Conservation (phyloP, 2,329 filamentous ascomycete genomes). For the Ilyonectria robusta region DNA sequence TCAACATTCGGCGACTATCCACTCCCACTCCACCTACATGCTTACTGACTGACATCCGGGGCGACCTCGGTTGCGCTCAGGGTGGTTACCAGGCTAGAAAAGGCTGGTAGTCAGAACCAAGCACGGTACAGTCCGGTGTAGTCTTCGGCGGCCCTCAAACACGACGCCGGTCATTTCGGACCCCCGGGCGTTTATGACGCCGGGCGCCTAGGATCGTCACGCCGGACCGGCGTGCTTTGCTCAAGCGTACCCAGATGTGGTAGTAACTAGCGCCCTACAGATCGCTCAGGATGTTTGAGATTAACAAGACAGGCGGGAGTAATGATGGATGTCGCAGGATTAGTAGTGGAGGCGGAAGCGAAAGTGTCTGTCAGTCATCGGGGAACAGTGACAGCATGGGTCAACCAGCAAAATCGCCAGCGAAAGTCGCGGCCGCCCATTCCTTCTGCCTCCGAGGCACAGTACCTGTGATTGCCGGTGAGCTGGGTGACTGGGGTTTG, state of each 20-base stretch:
- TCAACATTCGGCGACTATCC: constrained; percentile 5
- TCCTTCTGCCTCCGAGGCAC: neutral
- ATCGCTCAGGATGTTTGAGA: constrained; percentile 33
- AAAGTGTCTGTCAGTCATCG: constrained; percentile 12
- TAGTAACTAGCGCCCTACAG: constrained; percentile 23
- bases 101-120: neutral
- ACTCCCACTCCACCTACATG: constrained; percentile 26
- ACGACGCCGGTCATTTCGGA: constrained; percentile 17
- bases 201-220: constrained; percentile 12
- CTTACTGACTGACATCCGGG: constrained; percentile 13
- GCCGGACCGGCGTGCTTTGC: constrained; percentile 12
- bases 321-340: constrained; percentile 19
- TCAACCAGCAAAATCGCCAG: constrained; percentile 8
- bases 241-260: constrained; percentile 16
- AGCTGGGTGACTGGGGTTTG: constrained; percentile 7
- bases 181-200: neutral
- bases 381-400: neutral
- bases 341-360: constrained; percentile 7
- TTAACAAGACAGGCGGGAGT: constrained; percentile 25
- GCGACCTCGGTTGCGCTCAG: constrained; percentile 25
- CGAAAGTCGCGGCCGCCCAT: constrained; percentile 11
- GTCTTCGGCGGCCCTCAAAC: constrained; percentile 8
- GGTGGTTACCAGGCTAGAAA: neutral
- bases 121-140: neutral
- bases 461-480: constrained; percentile 1